Conservation (phyloP, 2,329 filamentous ascomycete species). For the Ilyonectria sp. region DNA sequence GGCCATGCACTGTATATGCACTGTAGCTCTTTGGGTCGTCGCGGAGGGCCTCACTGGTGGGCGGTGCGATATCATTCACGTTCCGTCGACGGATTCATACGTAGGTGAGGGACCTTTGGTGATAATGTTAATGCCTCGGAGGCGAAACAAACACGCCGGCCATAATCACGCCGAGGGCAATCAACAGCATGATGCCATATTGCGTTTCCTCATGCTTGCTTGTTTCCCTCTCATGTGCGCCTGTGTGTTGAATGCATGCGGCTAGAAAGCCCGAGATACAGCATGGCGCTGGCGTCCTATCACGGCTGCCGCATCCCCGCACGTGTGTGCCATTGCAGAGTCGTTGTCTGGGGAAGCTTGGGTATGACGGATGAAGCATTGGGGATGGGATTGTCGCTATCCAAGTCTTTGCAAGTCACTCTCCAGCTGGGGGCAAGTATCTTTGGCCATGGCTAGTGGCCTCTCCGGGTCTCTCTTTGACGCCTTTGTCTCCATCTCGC, state of each 20-base stretch:
- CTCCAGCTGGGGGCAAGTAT: too few relatives aligned
- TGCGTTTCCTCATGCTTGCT: too few relatives aligned
- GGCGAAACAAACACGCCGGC: too few relatives aligned
- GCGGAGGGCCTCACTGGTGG: not conserved
- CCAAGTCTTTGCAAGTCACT: too few relatives aligned
- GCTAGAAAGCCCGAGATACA: slow-evolving; percentile 10
- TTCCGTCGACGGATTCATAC: not conserved
- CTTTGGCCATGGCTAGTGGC: not conserved
- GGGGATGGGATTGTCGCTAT: too few relatives aligned
- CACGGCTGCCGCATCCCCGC: slow-evolving; percentile 17
- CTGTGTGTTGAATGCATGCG: not conserved
- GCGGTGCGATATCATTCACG: not conserved
- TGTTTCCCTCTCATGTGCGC: not conserved
- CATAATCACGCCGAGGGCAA: too few relatives aligned
- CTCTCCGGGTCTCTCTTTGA: not conserved
- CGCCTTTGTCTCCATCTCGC: not conserved
- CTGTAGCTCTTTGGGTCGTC: not conserved
- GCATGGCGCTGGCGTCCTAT: slow-evolving; percentile 14
- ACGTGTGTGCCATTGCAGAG: slow-evolving; percentile 21
- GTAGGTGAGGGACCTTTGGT: too few relatives aligned
- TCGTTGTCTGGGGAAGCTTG: slow-evolving; percentile 14
- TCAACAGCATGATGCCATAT: too few relatives aligned
- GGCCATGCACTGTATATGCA: slow-evolving; percentile 6
- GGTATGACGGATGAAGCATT: not conserved
- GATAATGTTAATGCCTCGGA: too few relatives aligned